Evolutionary conservation across 2,329 filamentous ascomycete species (phyloP).

Genomic region (Penicillium brevicompactum): DNA sequence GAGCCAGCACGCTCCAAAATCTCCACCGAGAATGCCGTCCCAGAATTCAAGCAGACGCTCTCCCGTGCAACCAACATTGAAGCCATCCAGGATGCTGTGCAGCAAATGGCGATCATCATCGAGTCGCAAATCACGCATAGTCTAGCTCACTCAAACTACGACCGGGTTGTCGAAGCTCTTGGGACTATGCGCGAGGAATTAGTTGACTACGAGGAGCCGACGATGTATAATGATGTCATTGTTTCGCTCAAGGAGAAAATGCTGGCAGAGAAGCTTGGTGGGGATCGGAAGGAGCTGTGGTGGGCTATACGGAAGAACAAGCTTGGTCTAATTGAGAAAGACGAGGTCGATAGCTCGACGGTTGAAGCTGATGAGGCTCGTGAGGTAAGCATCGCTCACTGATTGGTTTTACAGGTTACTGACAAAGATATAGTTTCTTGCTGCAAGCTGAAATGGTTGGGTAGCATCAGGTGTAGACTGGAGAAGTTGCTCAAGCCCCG

Average conservation of each 20-base stretch:
- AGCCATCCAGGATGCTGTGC: conserved; percentile 66
- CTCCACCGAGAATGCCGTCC: conserved; percentile 74
- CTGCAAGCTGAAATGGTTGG: background rate
- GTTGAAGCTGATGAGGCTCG: conserved; percentile 72
- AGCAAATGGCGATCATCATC: conserved; percentile 75
- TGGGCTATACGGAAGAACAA: conserved; percentile 66
- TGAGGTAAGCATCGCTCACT: conserved; percentile 41
- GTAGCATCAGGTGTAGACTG: background rate
- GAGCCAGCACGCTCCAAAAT: conserved; percentile 55
- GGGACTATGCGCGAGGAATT: conserved; percentile 78
- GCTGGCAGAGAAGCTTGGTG: conserved; percentile 69
- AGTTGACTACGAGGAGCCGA: conserved; percentile 72
- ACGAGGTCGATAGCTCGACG: conserved; percentile 63
- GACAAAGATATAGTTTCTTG: conserved; percentile 7
- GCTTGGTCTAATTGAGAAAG: conserved; percentile 72
- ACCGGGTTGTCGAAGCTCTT: conserved; percentile 72
- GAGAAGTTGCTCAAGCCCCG: background rate
- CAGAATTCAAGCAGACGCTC: conserved; percentile 85
- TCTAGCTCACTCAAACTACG: conserved; percentile 74
- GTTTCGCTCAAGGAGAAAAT: conserved; percentile 71
- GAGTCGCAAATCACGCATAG: conserved; percentile 69
- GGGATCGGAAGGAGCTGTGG: conserved; percentile 83
- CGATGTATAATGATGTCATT: conserved; percentile 74
- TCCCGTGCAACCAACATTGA: conserved; percentile 60
- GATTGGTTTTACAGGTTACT: background rate